Evolutionary conservation across 2,329 filamentous ascomycete species (phyloP).

Genomic region (Leptographium galeiforme): DNA sequence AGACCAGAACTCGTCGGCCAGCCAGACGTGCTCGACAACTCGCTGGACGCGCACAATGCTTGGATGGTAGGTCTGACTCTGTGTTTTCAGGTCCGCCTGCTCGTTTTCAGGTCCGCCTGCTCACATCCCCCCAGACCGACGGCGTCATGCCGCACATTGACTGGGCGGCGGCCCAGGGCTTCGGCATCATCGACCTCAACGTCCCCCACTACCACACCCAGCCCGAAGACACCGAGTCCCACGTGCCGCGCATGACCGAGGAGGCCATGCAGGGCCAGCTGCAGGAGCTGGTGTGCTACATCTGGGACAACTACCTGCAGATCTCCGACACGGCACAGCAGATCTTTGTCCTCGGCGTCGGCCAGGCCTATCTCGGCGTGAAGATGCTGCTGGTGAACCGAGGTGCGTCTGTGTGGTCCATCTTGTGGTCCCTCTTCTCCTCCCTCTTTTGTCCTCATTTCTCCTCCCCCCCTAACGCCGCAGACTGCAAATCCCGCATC

Average conservation of each 20-base stretch:
- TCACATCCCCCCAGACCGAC: conserved; percentile 49
- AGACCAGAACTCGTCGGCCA: conserved; percentile 60
- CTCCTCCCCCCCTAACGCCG: background rate
- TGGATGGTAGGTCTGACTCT: conserved; percentile 56
- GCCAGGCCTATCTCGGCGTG: conserved; percentile 76
- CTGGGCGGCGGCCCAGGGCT: conserved; percentile 65
- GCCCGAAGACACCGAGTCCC: conserved; percentile 40
- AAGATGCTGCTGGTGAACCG: conserved; percentile 68
- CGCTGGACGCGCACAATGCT: conserved; percentile 68
- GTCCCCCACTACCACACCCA: conserved; percentile 65
- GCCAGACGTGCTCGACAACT: conserved; percentile 56
- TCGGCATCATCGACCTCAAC: conserved; percentile 84
- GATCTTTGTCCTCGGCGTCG: conserved; percentile 76
- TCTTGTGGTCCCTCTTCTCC: background rate
- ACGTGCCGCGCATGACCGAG: conserved; percentile 30
- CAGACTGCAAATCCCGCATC: conserved; percentile 53
- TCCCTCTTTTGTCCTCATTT: background rate
- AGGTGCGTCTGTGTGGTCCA: conserved; percentile 38
- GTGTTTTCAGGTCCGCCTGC: background rate
- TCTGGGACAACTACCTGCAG: conserved; percentile 97
- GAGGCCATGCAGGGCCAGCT: conserved; percentile 42
- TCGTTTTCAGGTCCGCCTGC: background rate
- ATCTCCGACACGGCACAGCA: conserved; percentile 55
- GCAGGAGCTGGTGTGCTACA: conserved; percentile 65
- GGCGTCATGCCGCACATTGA: conserved; percentile 66